A percentile compares a stretch with the other conserved stretches of the same genome.
Conservation (phyloP, 176 grass and related monocot species). For the Eremochloa ophiuroides region DNA sequence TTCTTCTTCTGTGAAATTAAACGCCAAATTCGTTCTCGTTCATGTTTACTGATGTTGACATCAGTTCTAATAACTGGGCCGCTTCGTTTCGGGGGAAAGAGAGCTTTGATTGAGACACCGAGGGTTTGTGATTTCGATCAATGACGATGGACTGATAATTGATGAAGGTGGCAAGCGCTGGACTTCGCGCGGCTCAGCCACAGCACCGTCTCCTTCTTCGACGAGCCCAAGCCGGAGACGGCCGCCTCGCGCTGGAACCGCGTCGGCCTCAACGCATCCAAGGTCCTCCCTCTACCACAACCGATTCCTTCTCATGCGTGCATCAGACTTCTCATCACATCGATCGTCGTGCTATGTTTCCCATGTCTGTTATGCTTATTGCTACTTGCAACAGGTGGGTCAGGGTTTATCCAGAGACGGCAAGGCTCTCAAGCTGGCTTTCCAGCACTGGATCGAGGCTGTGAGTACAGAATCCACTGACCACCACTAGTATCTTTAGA, state of each 20-base stretch:
- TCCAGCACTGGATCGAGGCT: constrained; percentile 76
- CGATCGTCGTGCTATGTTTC: too few species aligned
- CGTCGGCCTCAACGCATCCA: constrained; percentile 74
- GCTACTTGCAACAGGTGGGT: constrained; percentile 45
- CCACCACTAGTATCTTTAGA: background rate
- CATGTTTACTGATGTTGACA: too few species aligned
- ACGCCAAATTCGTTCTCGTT: too few species aligned
- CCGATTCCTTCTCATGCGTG: too few species aligned
- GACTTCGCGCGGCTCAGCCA: constrained; percentile 68
- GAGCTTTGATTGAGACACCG: background rate
- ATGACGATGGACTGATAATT: too few species aligned
- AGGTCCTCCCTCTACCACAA: constrained; percentile 30
- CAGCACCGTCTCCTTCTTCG: constrained; percentile 87
- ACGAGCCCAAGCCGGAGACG: constrained; percentile 57
- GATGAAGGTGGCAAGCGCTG: constrained; percentile 72
- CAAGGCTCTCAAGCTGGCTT: constrained; percentile 56
- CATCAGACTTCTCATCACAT: background rate
- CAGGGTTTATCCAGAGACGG: constrained; percentile 50
- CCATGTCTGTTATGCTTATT: background rate
- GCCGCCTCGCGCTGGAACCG: constrained; percentile 80
- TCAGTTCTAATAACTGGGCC: too few species aligned
- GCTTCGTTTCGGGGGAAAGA: too few species aligned
- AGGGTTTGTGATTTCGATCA: background rate
- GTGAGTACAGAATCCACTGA: constrained; percentile 33
- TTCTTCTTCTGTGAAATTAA: too few species aligned